These are phyloP conservation scores for Lonicera japonica DNA, from an alignment of 129 eudicot genomes.

Conservation along the genomic window DNA sequence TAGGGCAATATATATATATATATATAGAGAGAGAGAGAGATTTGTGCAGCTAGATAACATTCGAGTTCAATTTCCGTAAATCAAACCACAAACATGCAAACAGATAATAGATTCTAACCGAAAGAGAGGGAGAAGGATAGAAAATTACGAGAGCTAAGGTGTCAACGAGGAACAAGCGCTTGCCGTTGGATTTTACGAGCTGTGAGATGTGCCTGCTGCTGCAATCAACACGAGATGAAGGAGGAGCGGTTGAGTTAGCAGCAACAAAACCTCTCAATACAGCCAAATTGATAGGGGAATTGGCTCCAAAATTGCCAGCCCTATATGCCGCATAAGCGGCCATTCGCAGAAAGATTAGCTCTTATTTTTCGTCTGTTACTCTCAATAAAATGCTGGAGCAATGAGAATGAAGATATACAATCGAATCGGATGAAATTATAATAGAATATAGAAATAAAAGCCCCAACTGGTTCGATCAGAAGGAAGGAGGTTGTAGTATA, in stretches of 20 bases:
- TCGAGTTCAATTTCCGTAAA: too few species aligned
- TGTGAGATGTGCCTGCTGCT: constrained; percentile 45
- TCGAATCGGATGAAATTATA: too few species aligned
- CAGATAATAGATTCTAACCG: not conserved
- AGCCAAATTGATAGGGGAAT: constrained; percentile 17
- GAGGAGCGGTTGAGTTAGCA: not conserved
- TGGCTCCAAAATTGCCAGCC: constrained; percentile 31
- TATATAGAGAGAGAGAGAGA: too few species aligned
- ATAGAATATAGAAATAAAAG: too few species aligned
- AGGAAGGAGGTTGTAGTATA: too few species aligned
- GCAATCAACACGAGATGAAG: constrained; percentile 15
- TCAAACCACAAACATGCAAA: not conserved
- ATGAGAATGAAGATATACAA: not conserved
- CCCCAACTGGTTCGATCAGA: too few species aligned
- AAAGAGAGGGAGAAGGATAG: not conserved
- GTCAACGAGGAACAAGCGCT: constrained; percentile 78
- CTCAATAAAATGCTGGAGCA: not conserved
- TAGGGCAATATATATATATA: not conserved
- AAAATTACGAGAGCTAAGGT: constrained; percentile 76
- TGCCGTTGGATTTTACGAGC: constrained; percentile 52
- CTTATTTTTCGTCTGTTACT: too few species aligned
- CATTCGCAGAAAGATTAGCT: constrained; percentile 17
- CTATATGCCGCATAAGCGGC: constrained; percentile 75
- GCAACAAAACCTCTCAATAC: constrained; percentile 9
- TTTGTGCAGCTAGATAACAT: too few species aligned